Evolutionary conservation across 352 stramenopile genomes (phyloP).

Genomic region (Phytophthora agathidicida): DNA sequence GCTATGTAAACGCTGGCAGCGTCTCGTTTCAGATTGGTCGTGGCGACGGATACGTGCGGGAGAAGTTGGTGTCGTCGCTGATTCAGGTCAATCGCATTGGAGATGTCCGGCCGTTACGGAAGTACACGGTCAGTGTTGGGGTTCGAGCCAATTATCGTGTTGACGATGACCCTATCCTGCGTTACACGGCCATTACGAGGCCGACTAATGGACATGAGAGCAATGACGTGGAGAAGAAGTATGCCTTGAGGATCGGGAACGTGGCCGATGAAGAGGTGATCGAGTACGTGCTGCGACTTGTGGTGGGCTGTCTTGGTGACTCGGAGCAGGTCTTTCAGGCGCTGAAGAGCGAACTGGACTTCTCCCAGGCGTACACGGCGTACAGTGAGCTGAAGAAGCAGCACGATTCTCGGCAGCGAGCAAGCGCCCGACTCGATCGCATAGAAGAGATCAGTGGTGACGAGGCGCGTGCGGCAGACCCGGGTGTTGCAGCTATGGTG

Average conservation of each 20-base stretch:
- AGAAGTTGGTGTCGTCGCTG: constrained; percentile 20
- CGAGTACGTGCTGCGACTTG: constrained; percentile 47
- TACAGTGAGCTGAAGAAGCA: constrained; percentile 47
- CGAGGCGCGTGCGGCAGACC: neutral
- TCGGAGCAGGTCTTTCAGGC: constrained; percentile 43
- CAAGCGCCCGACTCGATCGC: constrained; percentile 8
- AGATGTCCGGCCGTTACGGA: constrained; percentile 18
- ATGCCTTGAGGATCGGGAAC: constrained; percentile 15
- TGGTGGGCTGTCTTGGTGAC: constrained; percentile 37
- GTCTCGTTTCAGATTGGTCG: constrained; percentile 28
- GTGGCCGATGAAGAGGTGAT: constrained; percentile 45
- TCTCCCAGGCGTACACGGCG: constrained; percentile 41
- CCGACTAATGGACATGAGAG: constrained; percentile 30
- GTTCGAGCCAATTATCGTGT: constrained; percentile 47
- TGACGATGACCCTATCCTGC: constrained; percentile 75
- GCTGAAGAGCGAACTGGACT: constrained; percentile 39
- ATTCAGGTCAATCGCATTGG: constrained; percentile 22
- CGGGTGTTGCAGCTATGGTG: constrained; percentile 18
- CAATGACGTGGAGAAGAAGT: constrained; percentile 20
- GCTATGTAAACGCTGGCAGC: neutral
- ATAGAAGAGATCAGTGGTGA: constrained; percentile 17
- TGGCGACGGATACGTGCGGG: constrained; percentile 11
- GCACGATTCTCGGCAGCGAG: constrained; percentile 19
- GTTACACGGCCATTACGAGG: constrained; percentile 62
- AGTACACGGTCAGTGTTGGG: constrained; percentile 43